A percentile compares a stretch with the other conserved stretches of the same genome.
Conservation (phyloP, 2,329 filamentous ascomycete genomes). For the Fusarium globosum region DNA sequence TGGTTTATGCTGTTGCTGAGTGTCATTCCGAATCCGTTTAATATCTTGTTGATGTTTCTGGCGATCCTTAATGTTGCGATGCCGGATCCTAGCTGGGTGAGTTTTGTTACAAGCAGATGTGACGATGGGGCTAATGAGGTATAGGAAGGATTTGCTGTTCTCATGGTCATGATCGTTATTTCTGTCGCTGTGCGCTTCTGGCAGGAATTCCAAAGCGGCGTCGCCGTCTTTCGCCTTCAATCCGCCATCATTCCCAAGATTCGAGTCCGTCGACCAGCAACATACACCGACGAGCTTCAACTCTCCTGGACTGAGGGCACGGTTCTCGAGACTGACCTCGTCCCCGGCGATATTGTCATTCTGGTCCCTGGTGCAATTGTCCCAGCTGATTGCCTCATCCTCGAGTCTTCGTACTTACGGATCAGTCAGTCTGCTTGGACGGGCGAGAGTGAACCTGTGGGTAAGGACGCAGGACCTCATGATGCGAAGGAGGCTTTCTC, state of each 20-base stretch:
- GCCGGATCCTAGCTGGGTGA: not conserved
- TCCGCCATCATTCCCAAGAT: not conserved
- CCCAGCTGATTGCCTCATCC: not conserved
- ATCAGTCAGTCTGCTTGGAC: slow-evolving; percentile 9
- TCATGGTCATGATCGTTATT: slow-evolving; percentile 1
- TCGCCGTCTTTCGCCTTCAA: not conserved
- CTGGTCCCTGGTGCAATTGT: not conserved
- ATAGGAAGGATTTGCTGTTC: not conserved
- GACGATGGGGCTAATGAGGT: not conserved
- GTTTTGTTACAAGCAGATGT: fast-evolving
- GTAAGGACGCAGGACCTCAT: not conserved
- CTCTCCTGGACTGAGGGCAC: not conserved
- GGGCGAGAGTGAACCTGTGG: not conserved
- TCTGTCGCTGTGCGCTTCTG: not conserved
- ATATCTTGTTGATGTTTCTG: not conserved
- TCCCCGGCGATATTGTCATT: not conserved
- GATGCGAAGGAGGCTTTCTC: not conserved
- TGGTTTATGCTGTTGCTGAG: slow-evolving; percentile 1
- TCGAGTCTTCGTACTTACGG: not conserved
- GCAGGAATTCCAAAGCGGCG: slow-evolving; percentile 1
- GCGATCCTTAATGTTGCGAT: slow-evolving; percentile 3
- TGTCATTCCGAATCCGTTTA: slow-evolving; percentile 1
- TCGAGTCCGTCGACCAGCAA: not conserved
- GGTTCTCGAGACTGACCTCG: not conserved
- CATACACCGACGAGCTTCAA: not conserved